Percentiles rank a stretch among this genome's conserved stretches.
Conservation (phyloP, 371 early-diverging fungal species). For the Parasitella parasitica region DNA sequence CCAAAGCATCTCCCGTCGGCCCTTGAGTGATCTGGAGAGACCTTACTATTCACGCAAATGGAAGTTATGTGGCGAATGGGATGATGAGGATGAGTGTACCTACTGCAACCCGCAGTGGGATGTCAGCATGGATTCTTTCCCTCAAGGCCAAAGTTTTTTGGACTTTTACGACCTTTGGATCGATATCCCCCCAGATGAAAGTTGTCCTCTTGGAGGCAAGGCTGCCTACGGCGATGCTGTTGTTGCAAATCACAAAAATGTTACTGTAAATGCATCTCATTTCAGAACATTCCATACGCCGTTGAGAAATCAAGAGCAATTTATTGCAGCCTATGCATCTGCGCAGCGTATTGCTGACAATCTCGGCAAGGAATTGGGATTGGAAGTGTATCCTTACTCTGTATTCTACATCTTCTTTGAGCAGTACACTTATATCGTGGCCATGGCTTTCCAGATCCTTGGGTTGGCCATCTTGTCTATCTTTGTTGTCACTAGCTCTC, state of each 20-base stretch:
- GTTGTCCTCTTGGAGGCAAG: slow-evolving; percentile 71
- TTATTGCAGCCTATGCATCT: slow-evolving; percentile 64
- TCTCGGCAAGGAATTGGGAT: slow-evolving; percentile 44
- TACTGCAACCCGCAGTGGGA: slow-evolving; percentile 60
- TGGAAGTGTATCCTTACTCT: slow-evolving; percentile 71
- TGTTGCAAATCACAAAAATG: slow-evolving; percentile 25
- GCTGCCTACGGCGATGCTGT: slow-evolving; percentile 74
- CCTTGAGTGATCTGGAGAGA: slow-evolving; percentile 1
- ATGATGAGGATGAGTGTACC: slow-evolving; percentile 59
- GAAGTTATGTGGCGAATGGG: slow-evolving; percentile 54
- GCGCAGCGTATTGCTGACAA: slow-evolving; percentile 66
- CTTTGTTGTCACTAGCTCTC: slow-evolving; percentile 55
- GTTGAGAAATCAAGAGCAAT: slow-evolving; percentile 63
- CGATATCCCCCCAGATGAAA: slow-evolving; percentile 51
- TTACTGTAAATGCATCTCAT: slow-evolving; percentile 56
- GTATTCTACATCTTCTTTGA: slow-evolving; percentile 80
- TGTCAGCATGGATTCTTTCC: slow-evolving; percentile 57
- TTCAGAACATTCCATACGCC: slow-evolving; percentile 74
- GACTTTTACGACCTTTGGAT: slow-evolving; percentile 61
- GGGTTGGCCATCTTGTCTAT: slow-evolving; percentile 59
- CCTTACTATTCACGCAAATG: slow-evolving; percentile 3
- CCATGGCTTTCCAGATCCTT: slow-evolving; percentile 58
- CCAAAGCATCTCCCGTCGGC: slow-evolving; percentile 3
- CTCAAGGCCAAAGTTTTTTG: slow-evolving; percentile 64
- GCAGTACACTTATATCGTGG: slow-evolving; percentile 66